Conservation (phyloP, 2,329 filamentous ascomycete species). For the Madurella mycetomatis region DNA sequence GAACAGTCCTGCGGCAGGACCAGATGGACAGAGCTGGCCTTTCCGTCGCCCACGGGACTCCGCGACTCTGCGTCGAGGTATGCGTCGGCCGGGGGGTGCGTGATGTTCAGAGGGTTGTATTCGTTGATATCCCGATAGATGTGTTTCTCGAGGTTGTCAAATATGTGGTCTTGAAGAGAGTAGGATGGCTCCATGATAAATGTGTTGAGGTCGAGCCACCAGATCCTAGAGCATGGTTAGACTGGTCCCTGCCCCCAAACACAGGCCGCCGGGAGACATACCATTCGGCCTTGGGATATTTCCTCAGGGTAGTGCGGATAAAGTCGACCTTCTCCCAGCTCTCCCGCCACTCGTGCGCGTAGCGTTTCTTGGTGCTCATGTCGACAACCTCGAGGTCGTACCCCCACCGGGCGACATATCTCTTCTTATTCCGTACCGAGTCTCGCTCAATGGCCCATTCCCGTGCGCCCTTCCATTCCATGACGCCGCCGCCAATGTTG, state of each 20-base stretch:
- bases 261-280: constrained; percentile 43
- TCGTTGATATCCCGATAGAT: constrained; percentile 94
- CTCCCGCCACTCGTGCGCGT: constrained; percentile 98
- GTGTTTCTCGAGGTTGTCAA: constrained; percentile 68
- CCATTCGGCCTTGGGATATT: constrained; percentile 96
- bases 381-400: constrained; percentile 96
- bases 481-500: constrained; percentile 92
- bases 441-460: constrained; percentile 99
- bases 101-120: constrained; percentile 92
- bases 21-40: constrained; percentile 75
- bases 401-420: constrained; percentile 82
- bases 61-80: constrained; percentile 73
- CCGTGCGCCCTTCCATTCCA: constrained; percentile 96
- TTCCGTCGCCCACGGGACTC: constrained; percentile 72
- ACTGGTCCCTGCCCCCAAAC: neutral
- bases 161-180: constrained; percentile 86
- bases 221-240: constrained; percentile 64
- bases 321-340: constrained; percentile 99
- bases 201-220: constrained; percentile 98
- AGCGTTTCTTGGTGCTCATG: constrained; percentile 98
- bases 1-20: constrained; percentile 89
- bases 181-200: constrained; percentile 95
- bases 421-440: constrained; percentile 90
- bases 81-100: constrained; percentile 68
- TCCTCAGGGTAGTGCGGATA: constrained; percentile 79